phyloP scores from a whole-genome alignment of 345 rosid species.

The Lumnitzera racemosa region DNA sequence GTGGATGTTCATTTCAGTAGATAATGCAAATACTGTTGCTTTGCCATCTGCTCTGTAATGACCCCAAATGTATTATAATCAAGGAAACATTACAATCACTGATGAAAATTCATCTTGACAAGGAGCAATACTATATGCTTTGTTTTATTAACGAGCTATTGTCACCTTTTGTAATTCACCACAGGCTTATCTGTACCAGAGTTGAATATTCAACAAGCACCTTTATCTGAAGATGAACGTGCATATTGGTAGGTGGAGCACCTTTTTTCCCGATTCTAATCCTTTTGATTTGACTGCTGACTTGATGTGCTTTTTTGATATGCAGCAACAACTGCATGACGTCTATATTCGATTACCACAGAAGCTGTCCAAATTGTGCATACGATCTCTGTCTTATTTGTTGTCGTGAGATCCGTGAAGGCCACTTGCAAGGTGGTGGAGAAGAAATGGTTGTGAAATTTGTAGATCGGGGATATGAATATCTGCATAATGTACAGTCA shows the following conservation, averaged over 20 bases:
- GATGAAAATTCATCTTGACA: too few species aligned
- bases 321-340: slow-evolving; percentile 57
- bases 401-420: slow-evolving; percentile 48
- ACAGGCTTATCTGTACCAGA: slow-evolving; percentile 12
- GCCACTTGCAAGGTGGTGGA: slow-evolving; percentile 27
- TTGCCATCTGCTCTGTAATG: too few species aligned
- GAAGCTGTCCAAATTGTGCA: slow-evolving; percentile 41
- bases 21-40: too few species aligned
- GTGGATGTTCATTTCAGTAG: too few species aligned
- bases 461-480: slow-evolving; percentile 14
- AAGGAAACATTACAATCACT: background rate
- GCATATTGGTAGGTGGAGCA: slow-evolving; percentile 35
- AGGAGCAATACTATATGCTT: background rate
- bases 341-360: slow-evolving; percentile 45
- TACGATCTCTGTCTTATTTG: slow-evolving; percentile 55
- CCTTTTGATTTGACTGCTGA: slow-evolving; percentile 1
- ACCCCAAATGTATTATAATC: background rate
- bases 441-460: slow-evolving; percentile 21
- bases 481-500: slow-evolving; percentile 34
- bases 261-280: background rate
- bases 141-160: background rate
- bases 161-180: background rate
- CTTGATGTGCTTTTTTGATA: slow-evolving; percentile 1
- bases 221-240: slow-evolving; percentile 26
- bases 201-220: slow-evolving; percentile 15